phyloP scores from a whole-genome alignment of 208 protist genomes.

The Wallacemonas sp. region DNA sequence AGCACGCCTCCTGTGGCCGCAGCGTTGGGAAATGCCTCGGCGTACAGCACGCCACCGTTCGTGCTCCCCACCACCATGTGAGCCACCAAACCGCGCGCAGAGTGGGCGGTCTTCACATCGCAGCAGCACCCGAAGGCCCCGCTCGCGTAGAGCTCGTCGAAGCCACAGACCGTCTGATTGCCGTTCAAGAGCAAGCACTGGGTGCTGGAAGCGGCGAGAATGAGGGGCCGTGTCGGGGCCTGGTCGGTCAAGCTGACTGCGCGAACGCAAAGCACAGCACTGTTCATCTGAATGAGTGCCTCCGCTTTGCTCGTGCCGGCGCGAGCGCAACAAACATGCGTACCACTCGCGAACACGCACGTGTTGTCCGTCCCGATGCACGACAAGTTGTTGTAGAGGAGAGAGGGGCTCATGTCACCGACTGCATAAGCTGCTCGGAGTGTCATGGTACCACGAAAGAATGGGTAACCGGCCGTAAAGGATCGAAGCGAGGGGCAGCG shows the following conservation, averaged over 20 bases:
- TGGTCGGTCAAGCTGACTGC: constrained; percentile 10
- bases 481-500: too few species aligned
- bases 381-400: constrained; percentile 51
- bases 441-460: background rate
- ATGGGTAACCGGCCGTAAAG: too few species aligned
- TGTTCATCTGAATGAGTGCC: background rate
- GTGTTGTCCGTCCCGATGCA: constrained; percentile 16
- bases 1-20: background rate
- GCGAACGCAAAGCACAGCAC: constrained; percentile 19
- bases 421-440: background rate
- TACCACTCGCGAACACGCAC: constrained; percentile 21
- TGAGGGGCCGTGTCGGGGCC: constrained; percentile 3
- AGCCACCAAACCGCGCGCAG: background rate
- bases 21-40: background rate
- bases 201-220: constrained; percentile 12
- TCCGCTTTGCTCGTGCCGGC: constrained; percentile 8
- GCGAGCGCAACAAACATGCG: constrained; percentile 23
- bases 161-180: background rate
- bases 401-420: constrained; percentile 20
- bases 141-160: constrained; percentile 3
- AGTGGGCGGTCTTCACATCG: background rate
- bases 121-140: background rate
- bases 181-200: constrained; percentile 3
- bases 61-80: constrained; percentile 19
- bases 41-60: constrained; percentile 26